A percentile compares a stretch with the other conserved stretches of the same genome.
Conservation (phyloP, 495 filamentous ascomycete species). For the Penicillium flavigenum region DNA sequence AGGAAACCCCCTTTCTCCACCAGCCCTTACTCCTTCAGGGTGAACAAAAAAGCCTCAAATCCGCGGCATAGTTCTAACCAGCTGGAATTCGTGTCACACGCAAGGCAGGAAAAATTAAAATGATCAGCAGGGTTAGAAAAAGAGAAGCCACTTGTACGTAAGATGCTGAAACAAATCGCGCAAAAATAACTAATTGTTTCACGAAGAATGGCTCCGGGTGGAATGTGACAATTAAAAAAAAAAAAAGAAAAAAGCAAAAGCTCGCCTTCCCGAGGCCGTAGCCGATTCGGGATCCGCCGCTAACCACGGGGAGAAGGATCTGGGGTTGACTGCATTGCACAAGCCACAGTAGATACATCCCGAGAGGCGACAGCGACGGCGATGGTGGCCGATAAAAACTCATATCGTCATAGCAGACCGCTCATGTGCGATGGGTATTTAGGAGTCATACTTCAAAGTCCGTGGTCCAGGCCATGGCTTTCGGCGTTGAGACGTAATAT, state of each 20-base stretch:
- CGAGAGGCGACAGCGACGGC: constrained; percentile 3
- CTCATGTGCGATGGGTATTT: background rate
- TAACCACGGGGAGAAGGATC: constrained; percentile 28
- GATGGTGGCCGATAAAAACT: background rate
- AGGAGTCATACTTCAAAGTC: background rate
- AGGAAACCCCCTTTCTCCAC: constrained; percentile 21
- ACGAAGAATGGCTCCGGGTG: constrained; percentile 1
- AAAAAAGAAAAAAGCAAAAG: constrained; percentile 3
- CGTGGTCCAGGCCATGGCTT: background rate
- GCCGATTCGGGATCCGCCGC: constrained; percentile 34
- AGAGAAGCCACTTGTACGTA: constrained; percentile 25
- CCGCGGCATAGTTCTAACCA: constrained; percentile 15
- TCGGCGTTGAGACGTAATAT: constrained; percentile 12
- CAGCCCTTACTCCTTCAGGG: constrained; percentile 21
- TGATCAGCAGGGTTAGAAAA: constrained; percentile 22
- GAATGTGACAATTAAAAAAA: constrained; percentile 1
- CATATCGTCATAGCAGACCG: constrained; percentile 5
- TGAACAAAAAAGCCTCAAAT: constrained; percentile 13
- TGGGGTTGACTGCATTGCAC: constrained; percentile 23
- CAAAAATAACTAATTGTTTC: constrained; percentile 16
- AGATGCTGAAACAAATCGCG: constrained; percentile 25
- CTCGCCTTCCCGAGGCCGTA: constrained; percentile 22
- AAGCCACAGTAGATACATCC: constrained; percentile 6
- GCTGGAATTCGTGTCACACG: constrained; percentile 24
- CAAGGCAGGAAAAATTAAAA: constrained; percentile 11